Conservation (phyloP, 441 rosid species). For the Adansonia rubrostipa region DNA sequence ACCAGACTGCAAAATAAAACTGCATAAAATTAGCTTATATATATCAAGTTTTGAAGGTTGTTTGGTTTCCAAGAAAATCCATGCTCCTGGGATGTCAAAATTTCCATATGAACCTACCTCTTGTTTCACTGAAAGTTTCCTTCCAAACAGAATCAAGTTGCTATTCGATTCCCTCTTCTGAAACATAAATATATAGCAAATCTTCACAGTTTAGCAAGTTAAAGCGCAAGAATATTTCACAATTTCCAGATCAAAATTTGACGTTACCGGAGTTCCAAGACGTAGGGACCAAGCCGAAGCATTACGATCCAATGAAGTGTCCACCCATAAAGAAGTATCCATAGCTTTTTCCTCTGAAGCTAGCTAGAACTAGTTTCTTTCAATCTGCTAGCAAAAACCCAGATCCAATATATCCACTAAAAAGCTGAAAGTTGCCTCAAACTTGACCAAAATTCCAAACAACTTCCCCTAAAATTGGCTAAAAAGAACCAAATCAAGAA, state of each 20-base stretch:
- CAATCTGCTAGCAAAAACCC: conserved; percentile 6
- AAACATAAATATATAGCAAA: not conserved
- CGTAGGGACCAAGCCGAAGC: conserved; percentile 52
- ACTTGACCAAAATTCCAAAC: conserved; percentile 23
- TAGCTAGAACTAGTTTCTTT: not conserved
- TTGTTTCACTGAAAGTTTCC: conserved; percentile 39
- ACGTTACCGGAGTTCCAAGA: conserved; percentile 41
- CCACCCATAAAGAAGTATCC: conserved; percentile 57
- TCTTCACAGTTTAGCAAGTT: not conserved
- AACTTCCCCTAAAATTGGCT: not conserved
- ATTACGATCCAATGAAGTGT: conserved; percentile 70
- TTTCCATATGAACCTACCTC: conserved; percentile 39
- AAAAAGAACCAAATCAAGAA: not conserved
- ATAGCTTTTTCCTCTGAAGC: conserved; percentile 29
- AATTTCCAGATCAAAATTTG: not conserved
- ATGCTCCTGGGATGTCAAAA: not conserved
- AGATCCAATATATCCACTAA: conserved; percentile 28
- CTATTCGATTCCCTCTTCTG: conserved; percentile 35
- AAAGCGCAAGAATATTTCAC: not conserved
- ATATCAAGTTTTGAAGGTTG: too few species aligned
- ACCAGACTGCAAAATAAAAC: conserved; percentile 41
- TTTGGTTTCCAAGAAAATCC: not conserved
- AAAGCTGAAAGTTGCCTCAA: conserved; percentile 26
- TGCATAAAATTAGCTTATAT: not conserved
- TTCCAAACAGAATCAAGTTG: conserved; percentile 38